Conservation (phyloP, 2,329 filamentous ascomycete genomes). For the Talaromyces funiculosus region DNA sequence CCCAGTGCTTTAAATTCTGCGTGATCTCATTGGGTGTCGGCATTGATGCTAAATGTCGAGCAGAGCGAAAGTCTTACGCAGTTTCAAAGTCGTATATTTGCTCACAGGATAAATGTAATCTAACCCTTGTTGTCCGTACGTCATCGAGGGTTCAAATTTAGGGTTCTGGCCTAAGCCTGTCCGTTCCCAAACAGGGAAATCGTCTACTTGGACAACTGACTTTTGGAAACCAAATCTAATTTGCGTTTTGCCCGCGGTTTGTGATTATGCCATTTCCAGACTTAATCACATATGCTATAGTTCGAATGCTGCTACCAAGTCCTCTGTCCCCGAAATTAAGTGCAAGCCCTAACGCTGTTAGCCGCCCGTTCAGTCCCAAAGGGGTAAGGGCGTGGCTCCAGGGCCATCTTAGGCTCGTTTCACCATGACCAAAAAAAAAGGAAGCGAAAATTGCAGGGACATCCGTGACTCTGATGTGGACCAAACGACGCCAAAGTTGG, state of each 20-base stretch:
- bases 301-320: not conserved
- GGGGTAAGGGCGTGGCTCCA: not conserved
- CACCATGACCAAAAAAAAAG: conserved; percentile 3
- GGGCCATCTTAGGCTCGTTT: not conserved
- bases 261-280: not conserved
- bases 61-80: too few species aligned
- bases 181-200: not conserved
- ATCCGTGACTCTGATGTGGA: conserved; percentile 5
- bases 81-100: too few species aligned
- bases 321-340: not conserved
- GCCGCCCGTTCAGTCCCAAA: not conserved
- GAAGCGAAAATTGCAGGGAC: conserved; percentile 2
- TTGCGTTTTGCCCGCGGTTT: not conserved
- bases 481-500: not conserved
- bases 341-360: not conserved
- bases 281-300: conserved; percentile 3
- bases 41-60: too few species aligned
- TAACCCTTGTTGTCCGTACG: not conserved
- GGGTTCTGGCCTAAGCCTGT: not conserved
- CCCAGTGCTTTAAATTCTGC: too few species aligned
- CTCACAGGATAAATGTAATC: too few species aligned
- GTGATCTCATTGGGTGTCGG: too few species aligned
- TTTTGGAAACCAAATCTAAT: not conserved
- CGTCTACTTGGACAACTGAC: not conserved
- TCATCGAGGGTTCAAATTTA: not conserved